phyloP scores from a whole-genome alignment of 768 basidiomycete species.

The Podaxis carcinomalis region DNA sequence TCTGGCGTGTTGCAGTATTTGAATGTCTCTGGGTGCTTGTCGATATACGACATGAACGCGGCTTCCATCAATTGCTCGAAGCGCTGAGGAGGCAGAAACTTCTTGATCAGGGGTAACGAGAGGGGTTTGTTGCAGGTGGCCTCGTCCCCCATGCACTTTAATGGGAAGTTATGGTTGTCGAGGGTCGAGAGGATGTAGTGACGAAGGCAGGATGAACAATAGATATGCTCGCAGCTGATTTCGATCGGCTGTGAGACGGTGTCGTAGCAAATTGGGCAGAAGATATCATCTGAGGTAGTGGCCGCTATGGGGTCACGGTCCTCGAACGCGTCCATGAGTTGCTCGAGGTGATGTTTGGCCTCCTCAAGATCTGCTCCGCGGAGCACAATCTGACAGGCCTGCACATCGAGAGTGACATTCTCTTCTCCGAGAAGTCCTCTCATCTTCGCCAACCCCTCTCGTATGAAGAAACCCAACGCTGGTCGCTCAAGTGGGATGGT shows the following conservation, averaged over 20 bases:
- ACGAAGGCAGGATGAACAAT: slow-evolving; percentile 44
- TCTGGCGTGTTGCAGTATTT: slow-evolving; percentile 71
- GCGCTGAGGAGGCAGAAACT: slow-evolving; percentile 43
- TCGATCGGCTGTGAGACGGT: slow-evolving; percentile 32
- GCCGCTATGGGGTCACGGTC: neutral
- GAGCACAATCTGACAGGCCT: slow-evolving; percentile 32
- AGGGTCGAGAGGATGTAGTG: slow-evolving; percentile 41
- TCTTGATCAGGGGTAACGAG: slow-evolving; percentile 47
- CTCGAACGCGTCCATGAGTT: slow-evolving; percentile 31
- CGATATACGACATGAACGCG: slow-evolving; percentile 51
- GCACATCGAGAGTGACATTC: slow-evolving; percentile 41
- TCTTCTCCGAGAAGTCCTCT: slow-evolving; percentile 54
- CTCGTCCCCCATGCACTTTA: slow-evolving; percentile 60
- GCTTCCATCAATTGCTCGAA: slow-evolving; percentile 52
- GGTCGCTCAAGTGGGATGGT: slow-evolving; percentile 31
- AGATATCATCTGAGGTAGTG: slow-evolving; percentile 9
- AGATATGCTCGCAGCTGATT: slow-evolving; percentile 45
- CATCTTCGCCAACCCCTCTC: slow-evolving; percentile 45
- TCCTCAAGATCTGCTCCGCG: slow-evolving; percentile 55
- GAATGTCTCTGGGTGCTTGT: slow-evolving; percentile 50
- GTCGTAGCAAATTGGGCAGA: slow-evolving; percentile 56
- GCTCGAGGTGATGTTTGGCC: slow-evolving; percentile 40
- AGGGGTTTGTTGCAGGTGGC: slow-evolving; percentile 51
- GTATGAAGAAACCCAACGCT: slow-evolving; percentile 46
- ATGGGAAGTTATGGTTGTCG: slow-evolving; percentile 47